Conservation (phyloP, 345 rosid species). For the Sonneratia caseolaris region DNA sequence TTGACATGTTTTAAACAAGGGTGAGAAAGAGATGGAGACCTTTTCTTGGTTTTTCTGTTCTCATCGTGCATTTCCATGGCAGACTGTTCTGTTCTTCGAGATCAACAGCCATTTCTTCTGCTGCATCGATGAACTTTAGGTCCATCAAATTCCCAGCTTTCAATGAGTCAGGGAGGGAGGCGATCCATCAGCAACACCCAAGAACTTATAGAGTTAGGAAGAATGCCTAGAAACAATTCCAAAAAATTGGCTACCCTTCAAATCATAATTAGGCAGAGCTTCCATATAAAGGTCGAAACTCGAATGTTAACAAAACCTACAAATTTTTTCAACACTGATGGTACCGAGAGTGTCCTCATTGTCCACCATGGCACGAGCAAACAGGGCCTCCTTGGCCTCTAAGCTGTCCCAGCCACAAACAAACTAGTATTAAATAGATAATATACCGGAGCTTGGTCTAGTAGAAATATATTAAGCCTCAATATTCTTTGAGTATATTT, state of each 20-base stretch:
- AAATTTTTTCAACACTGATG: background rate
- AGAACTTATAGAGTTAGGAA: conserved; percentile 57
- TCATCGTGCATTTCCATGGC: conserved; percentile 79
- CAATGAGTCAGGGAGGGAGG: conserved; percentile 71
- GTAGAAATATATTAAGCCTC: no score
- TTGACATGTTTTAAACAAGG: background rate
- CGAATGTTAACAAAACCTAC: background rate
- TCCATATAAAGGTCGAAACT: background rate
- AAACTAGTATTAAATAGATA: no score
- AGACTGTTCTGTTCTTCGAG: conserved; percentile 37
- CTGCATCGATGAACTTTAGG: conserved; percentile 35
- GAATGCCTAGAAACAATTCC: conserved; percentile 32
- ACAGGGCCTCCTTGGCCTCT: conserved; percentile 86
- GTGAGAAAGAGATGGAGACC: conserved; percentile 8
- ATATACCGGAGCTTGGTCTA: no score
- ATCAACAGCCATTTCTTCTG: conserved; percentile 49
- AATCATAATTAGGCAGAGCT: background rate
- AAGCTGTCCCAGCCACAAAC: conserved; percentile 31
- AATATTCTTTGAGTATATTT: no score
- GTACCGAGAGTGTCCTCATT: conserved; percentile 41
- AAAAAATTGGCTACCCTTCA: background rate
- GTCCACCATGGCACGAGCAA: conserved; percentile 68
- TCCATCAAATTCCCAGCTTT: conserved; percentile 44
- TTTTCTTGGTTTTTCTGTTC: conserved; percentile 46
- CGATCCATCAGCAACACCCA: conserved; percentile 65